A percentile compares a stretch with the other conserved stretches of the same genome.
phyloP scores from a whole-genome alignment of 2,329 filamentous ascomycete species.

The Colletotrichum noveboracense region DNA sequence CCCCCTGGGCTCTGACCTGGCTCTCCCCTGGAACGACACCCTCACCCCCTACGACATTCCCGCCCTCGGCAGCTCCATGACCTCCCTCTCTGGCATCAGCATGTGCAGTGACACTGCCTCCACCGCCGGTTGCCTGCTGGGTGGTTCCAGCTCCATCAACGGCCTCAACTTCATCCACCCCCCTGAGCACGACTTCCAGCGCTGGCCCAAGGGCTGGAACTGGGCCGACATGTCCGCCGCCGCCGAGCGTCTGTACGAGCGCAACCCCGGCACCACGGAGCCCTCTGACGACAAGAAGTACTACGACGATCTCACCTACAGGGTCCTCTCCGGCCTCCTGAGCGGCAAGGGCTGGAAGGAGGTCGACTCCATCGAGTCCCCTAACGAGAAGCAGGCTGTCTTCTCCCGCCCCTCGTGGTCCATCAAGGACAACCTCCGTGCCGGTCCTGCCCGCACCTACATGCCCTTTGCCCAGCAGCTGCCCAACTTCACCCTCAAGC shows the following conservation, averaged over 20 bases:
- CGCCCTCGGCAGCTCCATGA: constrained; percentile 29
- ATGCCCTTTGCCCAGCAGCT: constrained; percentile 25
- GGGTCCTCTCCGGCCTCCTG: constrained; percentile 2
- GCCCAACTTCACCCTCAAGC: constrained; percentile 27
- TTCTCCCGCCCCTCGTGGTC: constrained; percentile 16
- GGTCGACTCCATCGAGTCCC: constrained; percentile 44
- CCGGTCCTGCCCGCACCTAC: constrained; percentile 26
- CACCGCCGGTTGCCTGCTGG: constrained; percentile 40
- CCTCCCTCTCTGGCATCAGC: constrained; percentile 21
- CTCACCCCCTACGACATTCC: constrained; percentile 36
- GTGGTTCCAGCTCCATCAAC: constrained; percentile 39
- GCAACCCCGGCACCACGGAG: constrained; percentile 29
- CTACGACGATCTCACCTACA: constrained; percentile 11
- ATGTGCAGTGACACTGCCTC: constrained; percentile 40
- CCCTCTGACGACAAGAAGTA: constrained; percentile 29
- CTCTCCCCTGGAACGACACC: constrained; percentile 36
- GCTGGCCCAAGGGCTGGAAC: constrained; percentile 34
- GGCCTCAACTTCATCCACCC: constrained; percentile 36
- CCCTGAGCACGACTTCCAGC: constrained; percentile 34
- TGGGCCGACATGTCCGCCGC: constrained; percentile 29
- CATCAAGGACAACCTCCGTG: constrained; percentile 16
- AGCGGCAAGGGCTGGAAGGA: constrained; percentile 11
- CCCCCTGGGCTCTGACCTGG: constrained; percentile 32
- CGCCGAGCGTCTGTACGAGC: constrained; percentile 29
- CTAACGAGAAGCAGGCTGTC: constrained; percentile 9